Base-by-base conservation (phyloP, 345 rosid genomes). In the Erysimum cheiranthoides region DNA sequence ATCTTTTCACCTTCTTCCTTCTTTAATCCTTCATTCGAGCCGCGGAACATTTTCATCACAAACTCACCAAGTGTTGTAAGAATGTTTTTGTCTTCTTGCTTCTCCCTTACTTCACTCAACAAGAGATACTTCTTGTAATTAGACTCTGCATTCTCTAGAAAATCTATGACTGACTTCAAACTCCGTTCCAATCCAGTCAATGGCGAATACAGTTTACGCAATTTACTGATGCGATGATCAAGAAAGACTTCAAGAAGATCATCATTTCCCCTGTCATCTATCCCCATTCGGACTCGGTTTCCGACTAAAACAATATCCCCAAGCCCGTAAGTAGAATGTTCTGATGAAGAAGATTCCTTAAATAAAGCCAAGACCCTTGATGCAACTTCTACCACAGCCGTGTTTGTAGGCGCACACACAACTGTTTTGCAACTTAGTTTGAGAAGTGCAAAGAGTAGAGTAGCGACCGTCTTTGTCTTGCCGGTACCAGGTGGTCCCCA, bases 401-500 rank as follows among this genome's bases (percentile, higher is more conserved):
- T 76, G 63, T 82, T 84, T 31, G 89, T 80, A 18, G 89, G 86
- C 32, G 89, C 80, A 18, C 89, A 86, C n/a, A 79, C 77, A 18
- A 82, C 71, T 0, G 84, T 76, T 61, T 78, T 78, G 72, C 80
- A 79, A 17, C 74, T 64, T 77, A 64, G 40, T 8, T 42, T 68
- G 52, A 82, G 78, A 25, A 86, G 81, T 6, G 65, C 50, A 49
- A 64, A 43, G 42, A 86, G 63, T 32, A 86, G 62, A 1, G 60
- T 14, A 46, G 84, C 69, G 4, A 76, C 67, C 0, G 84, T 86
- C 63, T 76, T 80, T 46, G 89, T 86, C 18, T 86, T 86, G 5
- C 87, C 87, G 0, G 87, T 86, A 25, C 89, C 86, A 10, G 87
- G 89, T 4, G 89, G 89, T 3, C 87, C 89, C 85, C 84, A 82